These are phyloP conservation scores for Pichia californica DNA, from an alignment of 805 yeast species.

Conservation along the genomic window DNA sequence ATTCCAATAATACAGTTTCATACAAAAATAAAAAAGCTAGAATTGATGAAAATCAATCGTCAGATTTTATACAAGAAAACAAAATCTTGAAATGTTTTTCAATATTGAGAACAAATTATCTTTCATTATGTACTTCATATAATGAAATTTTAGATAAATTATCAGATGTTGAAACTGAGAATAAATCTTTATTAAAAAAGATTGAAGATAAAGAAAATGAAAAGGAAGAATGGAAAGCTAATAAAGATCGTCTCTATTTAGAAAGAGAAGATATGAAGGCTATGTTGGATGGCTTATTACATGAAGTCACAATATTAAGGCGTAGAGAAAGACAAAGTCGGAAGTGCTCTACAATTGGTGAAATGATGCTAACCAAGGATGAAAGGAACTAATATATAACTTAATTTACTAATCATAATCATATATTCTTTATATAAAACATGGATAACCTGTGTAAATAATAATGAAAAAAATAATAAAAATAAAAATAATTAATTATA, in stretches of 20 bases:
- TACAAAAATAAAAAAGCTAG: neutral
- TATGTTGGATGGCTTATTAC: conserved; percentile 19
- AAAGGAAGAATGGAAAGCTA: conserved; percentile 12
- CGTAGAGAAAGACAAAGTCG: conserved; percentile 11
- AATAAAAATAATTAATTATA: neutral
- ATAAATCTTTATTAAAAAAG: neutral
- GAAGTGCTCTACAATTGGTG: neutral
- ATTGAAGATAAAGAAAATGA: conserved; percentile 16
- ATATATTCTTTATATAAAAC: neutral
- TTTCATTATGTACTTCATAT: conserved; percentile 19
- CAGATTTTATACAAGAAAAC: conserved; percentile 12
- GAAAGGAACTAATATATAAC: neutral
- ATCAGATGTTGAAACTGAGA: conserved; percentile 1
- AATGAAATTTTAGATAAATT: conserved; percentile 15
- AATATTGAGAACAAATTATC: conserved; percentile 19
- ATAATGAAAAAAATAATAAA: too few relatives aligned
- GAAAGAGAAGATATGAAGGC: conserved; percentile 24
- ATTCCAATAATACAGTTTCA: neutral
- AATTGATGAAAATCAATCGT: neutral
- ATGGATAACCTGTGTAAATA: too few relatives aligned
- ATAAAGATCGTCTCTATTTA: conserved; percentile 16
- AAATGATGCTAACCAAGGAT: conserved; percentile 3
- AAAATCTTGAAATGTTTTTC: conserved; percentile 21
- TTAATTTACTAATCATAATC: neutral
- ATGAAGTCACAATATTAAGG: conserved; percentile 17